Conservation (phyloP, 495 filamentous ascomycete genomes). For the Pseudevernia furfuracea region DNA sequence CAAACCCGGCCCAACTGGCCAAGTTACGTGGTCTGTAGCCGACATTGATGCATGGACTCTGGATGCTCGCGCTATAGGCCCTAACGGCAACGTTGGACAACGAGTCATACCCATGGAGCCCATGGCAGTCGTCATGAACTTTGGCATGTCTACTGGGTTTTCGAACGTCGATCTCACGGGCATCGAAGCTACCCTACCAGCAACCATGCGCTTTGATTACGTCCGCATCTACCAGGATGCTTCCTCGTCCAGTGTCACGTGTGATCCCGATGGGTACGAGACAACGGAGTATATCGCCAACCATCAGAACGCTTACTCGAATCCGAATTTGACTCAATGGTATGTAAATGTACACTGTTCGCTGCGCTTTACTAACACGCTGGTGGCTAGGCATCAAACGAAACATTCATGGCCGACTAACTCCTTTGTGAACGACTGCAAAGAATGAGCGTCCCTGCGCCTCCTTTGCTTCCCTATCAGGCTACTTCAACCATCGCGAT, state of each 20-base stretch:
- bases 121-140: constrained; percentile 60
- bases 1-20: constrained; percentile 51
- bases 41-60: constrained; percentile 59
- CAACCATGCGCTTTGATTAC: constrained; percentile 66
- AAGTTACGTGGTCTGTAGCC: constrained; percentile 63
- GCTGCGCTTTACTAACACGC: constrained; percentile 10
- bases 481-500: constrained; percentile 7
- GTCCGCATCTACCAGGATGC: constrained; percentile 67
- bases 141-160: constrained; percentile 67
- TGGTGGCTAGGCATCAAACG: constrained; percentile 27
- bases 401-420: constrained; percentile 44
- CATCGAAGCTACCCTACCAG: constrained; percentile 52
- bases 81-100: constrained; percentile 69
- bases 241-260: constrained; percentile 49
- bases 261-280: constrained; percentile 62
- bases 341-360: constrained; percentile 22
- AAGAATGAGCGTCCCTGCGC: constrained; percentile 9
- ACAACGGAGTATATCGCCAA: constrained; percentile 64
- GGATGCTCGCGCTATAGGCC: constrained; percentile 55
- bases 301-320: constrained; percentile 55
- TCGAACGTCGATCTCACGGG: constrained; percentile 50
- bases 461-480: not conserved
- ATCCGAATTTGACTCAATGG: constrained; percentile 59
- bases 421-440: constrained; percentile 41
- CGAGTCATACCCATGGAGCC: constrained; percentile 63